Conservation (phyloP, 441 rosid species). For the Populus hybrid region DNA sequence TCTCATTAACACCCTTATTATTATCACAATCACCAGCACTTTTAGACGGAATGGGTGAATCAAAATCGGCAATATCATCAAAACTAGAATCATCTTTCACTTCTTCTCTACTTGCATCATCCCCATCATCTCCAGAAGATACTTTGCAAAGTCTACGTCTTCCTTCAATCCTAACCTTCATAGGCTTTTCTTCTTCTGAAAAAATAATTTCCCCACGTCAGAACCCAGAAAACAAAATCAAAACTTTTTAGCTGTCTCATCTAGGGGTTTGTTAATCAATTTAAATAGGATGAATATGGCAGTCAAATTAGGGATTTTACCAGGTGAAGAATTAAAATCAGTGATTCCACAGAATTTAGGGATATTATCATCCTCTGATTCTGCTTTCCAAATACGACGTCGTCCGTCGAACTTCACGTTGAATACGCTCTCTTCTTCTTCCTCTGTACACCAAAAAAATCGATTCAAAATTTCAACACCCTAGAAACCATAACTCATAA, state of each 20-base stretch:
- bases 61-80: slow-evolving; percentile 55
- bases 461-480: slow-evolving; percentile 7
- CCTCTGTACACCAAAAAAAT: slow-evolving; percentile 14
- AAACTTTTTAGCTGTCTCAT: background rate
- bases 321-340: slow-evolving; percentile 48
- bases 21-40: slow-evolving; percentile 17
- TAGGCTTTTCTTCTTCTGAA: slow-evolving; percentile 30
- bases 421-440: slow-evolving; percentile 30
- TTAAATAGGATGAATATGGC: background rate
- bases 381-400: slow-evolving; percentile 24
- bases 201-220: background rate
- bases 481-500: background rate
- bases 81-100: slow-evolving; percentile 35
- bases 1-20: slow-evolving; percentile 42
- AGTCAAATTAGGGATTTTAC: slow-evolving; percentile 14
- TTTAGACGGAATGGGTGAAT: slow-evolving; percentile 55
- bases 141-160: slow-evolving; percentile 74
- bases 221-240: background rate
- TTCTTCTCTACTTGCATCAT: slow-evolving; percentile 1
- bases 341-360: slow-evolving; percentile 41
- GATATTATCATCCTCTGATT: slow-evolving; percentile 14
- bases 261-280: background rate
- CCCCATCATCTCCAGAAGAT: slow-evolving; percentile 31
- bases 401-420: slow-evolving; percentile 28
- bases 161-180: slow-evolving; percentile 62